Percentiles rank a stretch among this genome's conserved stretches.
phyloP scores from a whole-genome alignment of 2,329 filamentous ascomycete species.

The Colletotrichum falcatum region DNA sequence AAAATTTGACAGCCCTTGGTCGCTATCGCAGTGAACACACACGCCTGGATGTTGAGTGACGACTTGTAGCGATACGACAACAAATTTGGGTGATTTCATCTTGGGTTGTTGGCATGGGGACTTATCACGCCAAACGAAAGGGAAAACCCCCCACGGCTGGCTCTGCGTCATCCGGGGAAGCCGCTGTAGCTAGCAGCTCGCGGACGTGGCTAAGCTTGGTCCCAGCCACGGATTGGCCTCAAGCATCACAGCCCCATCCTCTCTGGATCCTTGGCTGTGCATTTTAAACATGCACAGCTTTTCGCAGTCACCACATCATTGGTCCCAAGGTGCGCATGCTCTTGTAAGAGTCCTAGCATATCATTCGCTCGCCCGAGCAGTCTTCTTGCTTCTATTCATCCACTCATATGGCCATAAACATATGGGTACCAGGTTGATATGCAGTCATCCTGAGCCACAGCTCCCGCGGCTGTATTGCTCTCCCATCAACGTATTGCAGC shows the following conservation, averaged over 20 bases:
- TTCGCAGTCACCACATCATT: not conserved
- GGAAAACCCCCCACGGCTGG: not conserved
- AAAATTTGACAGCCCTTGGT: not conserved
- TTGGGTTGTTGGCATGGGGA: not conserved
- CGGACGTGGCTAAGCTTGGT: constrained; percentile 15
- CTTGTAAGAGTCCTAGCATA: not conserved
- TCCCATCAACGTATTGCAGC: not conserved
- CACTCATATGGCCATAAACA: not conserved
- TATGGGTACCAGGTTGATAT: not conserved
- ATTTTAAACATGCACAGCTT: not conserved
- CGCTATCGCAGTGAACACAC: not conserved
- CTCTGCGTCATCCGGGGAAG: constrained; percentile 32
- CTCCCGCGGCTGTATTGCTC: not conserved
- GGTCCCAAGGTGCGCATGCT: not conserved
- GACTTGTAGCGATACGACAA: not conserved
- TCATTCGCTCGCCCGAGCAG: not conserved
- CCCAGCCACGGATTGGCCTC: constrained; percentile 18
- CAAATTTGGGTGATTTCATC: not conserved
- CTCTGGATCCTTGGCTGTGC: not conserved
- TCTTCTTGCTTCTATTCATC: not conserved
- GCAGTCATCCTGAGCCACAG: constrained; percentile 4
- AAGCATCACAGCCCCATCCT: not conserved
- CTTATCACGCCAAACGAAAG: not conserved
- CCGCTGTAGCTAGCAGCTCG: constrained; percentile 15
- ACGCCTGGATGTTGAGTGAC: too few relatives aligned